Evolutionary conservation across 768 basidiomycete species (phyloP), one percentile per base, ranked within the genome.

Genomic region (Sistotremastrum suecicum): DNA sequence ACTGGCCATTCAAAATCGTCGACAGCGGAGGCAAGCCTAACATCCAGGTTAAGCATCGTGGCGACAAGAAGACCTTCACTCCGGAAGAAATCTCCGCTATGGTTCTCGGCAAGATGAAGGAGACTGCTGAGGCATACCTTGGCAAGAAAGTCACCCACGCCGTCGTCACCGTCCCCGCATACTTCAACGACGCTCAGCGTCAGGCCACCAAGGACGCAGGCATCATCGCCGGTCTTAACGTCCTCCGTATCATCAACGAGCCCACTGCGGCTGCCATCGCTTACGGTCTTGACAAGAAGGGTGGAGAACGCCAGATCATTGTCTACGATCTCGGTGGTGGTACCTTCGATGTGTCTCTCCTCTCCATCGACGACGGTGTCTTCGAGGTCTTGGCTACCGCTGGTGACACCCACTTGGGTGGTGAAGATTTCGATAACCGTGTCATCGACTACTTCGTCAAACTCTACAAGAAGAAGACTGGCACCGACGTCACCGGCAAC

Each of bases 171-270:
- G 94, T 98, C 62, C 94, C 94, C 41, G 92, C 92, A 82, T 79
- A 92, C 75, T 95, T 94, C 80, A 97, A 98, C 63, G 92, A 97
- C 69, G 91, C 94, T 58, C 94, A 98, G 67, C 88, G 92, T 61
- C 94, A 97, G 64, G 94, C 94, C 10, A 97, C 94, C 66, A 98
- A 97, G 70, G 94, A 98, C 58, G 89, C 94, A 49, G 90, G 91
- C 57, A 81, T 82, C 37, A 95, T 97, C 57, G 85, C 92, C 37
- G 92, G 91, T 61, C 83, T 97, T 45, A 77, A 83, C 56, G 86
- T 95, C 49, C 85, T 97, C 61, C 88, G 90, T 66, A 92, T 97
- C 62, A 90, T 97, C 69, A 95, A 97, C 68, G 90, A 97, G 65
- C 89, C 92, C 37, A 95, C 92, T 43, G 90, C 92, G 40, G 89